phyloP scores from a whole-genome alignment of 2,329 filamentous ascomycete genomes.

The Cyphellophora attinorum region DNA sequence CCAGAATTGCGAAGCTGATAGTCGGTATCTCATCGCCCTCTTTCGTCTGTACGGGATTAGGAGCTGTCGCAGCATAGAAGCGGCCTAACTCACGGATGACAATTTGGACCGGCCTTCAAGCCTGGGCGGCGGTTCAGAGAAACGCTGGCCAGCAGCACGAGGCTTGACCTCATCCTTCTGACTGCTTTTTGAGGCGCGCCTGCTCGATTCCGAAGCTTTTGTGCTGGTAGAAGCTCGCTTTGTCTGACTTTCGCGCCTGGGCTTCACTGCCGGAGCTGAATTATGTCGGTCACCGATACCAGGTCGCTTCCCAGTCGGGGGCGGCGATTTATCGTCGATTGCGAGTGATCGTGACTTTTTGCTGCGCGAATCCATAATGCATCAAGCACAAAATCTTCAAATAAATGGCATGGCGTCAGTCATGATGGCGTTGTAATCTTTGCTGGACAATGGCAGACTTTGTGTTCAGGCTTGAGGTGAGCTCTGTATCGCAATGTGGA shows the following conservation, averaged over 20 bases:
- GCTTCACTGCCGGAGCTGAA: conserved; percentile 14
- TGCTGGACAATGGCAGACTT: no score
- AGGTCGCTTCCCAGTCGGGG: conserved; percentile 9
- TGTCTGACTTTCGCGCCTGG: conserved; percentile 12
- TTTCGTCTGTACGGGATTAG: conserved; percentile 2
- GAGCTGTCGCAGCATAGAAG: no score
- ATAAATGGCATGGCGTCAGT: background rate
- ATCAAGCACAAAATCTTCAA: background rate
- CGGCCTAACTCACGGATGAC: background rate
- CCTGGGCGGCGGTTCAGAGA: conserved; percentile 6
- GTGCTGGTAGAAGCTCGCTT: conserved; percentile 11
- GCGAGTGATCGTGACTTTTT: conserved; percentile 17
- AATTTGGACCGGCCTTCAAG: conserved; percentile 8
- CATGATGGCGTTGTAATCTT: background rate
- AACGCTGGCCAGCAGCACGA: conserved; percentile 2
- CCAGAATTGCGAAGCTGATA: conserved; percentile 50
- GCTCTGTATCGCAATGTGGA: no score
- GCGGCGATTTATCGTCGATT: conserved; percentile 12
- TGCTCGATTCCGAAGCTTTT: conserved; percentile 9
- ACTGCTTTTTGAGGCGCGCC: conserved; percentile 12
- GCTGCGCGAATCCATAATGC: conserved; percentile 17
- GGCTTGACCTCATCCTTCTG: conserved; percentile 8
- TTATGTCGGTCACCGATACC: conserved; percentile 16
- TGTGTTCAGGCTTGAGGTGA: no score
- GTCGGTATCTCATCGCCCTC: conserved; percentile 30